Base-by-base conservation (phyloP, 495 filamentous ascomycete species). In the Annulohypoxylon nitens region DNA sequence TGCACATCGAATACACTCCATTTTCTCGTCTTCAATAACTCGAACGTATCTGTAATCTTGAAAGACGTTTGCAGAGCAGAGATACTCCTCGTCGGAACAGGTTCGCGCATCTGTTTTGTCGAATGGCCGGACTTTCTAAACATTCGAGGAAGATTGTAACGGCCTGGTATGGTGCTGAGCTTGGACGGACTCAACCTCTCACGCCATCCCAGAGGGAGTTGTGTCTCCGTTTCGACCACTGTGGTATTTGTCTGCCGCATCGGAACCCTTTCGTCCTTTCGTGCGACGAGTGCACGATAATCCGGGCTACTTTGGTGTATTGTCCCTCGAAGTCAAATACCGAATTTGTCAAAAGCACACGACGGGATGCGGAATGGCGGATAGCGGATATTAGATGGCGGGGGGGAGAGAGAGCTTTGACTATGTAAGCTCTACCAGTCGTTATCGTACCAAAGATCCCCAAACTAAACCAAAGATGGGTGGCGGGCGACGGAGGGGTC, bases 1-100 rank as follows among this genome's bases (percentile, higher is more conserved):
- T 97, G 95, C 59, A 90, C 88, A 82, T 98, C 95, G 80, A 94
- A 93, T 67, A 90, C 81, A 2, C 90, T 92, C 95, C 95, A 98
- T 61, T 86, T 88, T 77, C 95, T 91, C 53, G 86, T 83, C 62
- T 90, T 89, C 55, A 98, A 83, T 16, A 90, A 86, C 26, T 87
- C 86, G 54, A 97, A 80, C 5, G 93, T 93, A 76, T 93, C 92
- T 68, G 81, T 78, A 25, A 93, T 90, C 51, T 90, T 91, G 79
- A 93, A 92, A 30, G 94, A 97, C 1, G 91, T 96, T 76, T 96
- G 85, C 48, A 97, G 82, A n/a, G 86, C 85, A 43, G 93, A 85
- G 78, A 98, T 86, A 60, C 55, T 63, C 50, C 25, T 50, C 3
- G 50, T 61, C 48, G 71, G 18, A 10, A 9, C 37, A 34, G 71